Evolutionary conservation across 805 yeast genomes (phyloP), one percentile per base, ranked within the genome.

Genomic region (Monosporozyma aerobia): DNA sequence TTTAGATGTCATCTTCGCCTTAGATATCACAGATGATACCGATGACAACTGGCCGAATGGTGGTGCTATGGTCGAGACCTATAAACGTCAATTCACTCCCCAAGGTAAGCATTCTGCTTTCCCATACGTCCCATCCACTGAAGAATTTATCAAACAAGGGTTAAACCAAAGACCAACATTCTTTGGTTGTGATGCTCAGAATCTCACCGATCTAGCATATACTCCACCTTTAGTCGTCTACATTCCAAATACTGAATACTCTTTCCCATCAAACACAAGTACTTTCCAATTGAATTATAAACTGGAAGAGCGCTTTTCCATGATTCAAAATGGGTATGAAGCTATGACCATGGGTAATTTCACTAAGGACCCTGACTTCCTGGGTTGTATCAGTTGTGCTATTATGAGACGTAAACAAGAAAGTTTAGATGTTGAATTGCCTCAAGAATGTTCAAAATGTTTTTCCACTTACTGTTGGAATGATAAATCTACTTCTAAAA

Each of bases 311-410:
- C 78, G 81, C 57, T 67, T 73, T 44, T 72, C 76, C 0, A 77
- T 88, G 74, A 78, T 88, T 53, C 68, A 74, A 59, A 89, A 89
- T 65, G 96, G 96, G 5, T 85, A 80, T 63, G 87, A 86, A 59
- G 76, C 79, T 9, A 77, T 83, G 11, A 74, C 90, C 0, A 77
- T 84, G 63, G 74, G 76, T 53, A 87, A 87, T 64, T 69, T 80
- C 40, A 83, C 95, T 11, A 62, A 82, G 27, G 95, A 86, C 58
- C 64, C 71, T 4, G 81, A 85, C 40, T 88, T 87, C 82, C 71
- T 79, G 44, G 77, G 81, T 7, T 88, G 96, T 73, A 77, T 88
- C 48, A 86, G 86, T 2, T 88, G 96, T 74, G 96, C 95, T 9
- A 77, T 88, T 47, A 75, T 87, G 54, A 83, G 87, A 70, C 80